Evolutionary conservation across 768 basidiomycete species (phyloP).

Genomic region (Omphalotus guepiniiformis): DNA sequence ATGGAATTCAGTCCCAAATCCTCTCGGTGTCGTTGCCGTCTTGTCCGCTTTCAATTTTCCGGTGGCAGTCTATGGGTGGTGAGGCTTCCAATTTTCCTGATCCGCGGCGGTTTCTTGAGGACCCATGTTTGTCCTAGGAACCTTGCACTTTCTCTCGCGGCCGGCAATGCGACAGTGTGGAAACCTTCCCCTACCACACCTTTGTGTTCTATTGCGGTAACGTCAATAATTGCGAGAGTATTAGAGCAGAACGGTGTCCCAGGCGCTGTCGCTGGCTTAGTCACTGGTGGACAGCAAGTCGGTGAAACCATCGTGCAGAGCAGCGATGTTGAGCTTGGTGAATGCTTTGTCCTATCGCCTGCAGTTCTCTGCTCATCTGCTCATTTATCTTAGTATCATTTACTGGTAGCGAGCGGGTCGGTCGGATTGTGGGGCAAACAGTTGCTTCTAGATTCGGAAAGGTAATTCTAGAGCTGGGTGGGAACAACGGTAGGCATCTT

Average conservation of each 20-base stretch:
- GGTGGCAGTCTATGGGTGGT: slow-evolving; percentile 91
- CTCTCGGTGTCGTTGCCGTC: slow-evolving; percentile 67
- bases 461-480: slow-evolving; percentile 86
- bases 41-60: slow-evolving; percentile 97
- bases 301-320: slow-evolving; percentile 79
- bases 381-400: slow-evolving; percentile 70
- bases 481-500: slow-evolving; percentile 77
- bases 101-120: not conserved
- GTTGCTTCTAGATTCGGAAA: slow-evolving; percentile 90
- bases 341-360: slow-evolving; percentile 14
- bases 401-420: slow-evolving; percentile 89
- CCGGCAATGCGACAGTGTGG: slow-evolving; percentile 93
- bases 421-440: slow-evolving; percentile 79
- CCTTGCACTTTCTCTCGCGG: slow-evolving; percentile 79
- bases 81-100: slow-evolving; percentile 12
- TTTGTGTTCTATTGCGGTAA: slow-evolving; percentile 86
- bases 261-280: slow-evolving; percentile 77
- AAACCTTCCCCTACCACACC: slow-evolving; percentile 91
- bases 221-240: slow-evolving; percentile 75
- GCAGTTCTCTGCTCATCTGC: not conserved
- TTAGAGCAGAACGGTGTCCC: slow-evolving; percentile 80
- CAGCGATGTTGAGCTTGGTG: slow-evolving; percentile 74
- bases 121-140: slow-evolving; percentile 55
- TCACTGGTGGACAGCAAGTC: slow-evolving; percentile 77
- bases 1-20: slow-evolving; percentile 72